phyloP scores from a whole-genome alignment of 2,329 filamentous ascomycete genomes.

The Orbilia oligospora region DNA sequence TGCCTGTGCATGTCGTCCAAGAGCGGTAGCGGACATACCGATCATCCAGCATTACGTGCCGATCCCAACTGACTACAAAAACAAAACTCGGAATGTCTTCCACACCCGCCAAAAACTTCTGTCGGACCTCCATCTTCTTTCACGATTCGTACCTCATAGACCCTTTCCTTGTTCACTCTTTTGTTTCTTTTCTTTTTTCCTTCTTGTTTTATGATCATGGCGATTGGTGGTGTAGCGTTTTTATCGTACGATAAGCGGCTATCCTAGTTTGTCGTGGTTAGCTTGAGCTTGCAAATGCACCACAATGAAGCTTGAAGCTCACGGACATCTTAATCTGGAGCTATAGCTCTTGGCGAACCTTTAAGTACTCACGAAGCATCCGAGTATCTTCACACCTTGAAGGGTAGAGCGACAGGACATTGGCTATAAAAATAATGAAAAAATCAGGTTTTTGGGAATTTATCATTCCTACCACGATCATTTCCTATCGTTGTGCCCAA shows the following conservation, averaged over 20 bases:
- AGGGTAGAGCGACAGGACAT: conserved; percentile 7
- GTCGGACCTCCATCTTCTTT: conserved; percentile 6
- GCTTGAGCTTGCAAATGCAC: too few species aligned
- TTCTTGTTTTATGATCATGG: conserved; percentile 7
- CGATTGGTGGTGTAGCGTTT: conserved; percentile 1
- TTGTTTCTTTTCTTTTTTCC: background rate
- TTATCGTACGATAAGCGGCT: conserved; percentile 57
- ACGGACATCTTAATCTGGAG: background rate
- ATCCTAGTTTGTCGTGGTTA: background rate
- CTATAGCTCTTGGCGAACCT: conserved; percentile 33
- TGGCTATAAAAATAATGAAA: background rate
- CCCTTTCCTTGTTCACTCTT: background rate
- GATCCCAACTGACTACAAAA: conserved; percentile 45
- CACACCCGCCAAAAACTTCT: conserved; percentile 3
- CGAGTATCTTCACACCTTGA: conserved; percentile 11
- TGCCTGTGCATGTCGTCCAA: conserved; percentile 39
- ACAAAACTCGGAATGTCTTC: conserved; percentile 45
- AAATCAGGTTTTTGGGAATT: conserved; percentile 50
- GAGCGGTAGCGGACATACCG: conserved; percentile 55
- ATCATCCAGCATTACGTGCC: conserved; percentile 50
- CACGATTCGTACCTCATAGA: background rate
- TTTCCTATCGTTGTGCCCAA: conserved; percentile 26
- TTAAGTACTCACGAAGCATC: background rate
- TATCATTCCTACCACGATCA: background rate
- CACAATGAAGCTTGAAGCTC: conserved; percentile 2